Evolutionary conservation across 2,329 filamentous ascomycete species (phyloP).

Genomic region (Akanthomyces lecanii): DNA sequence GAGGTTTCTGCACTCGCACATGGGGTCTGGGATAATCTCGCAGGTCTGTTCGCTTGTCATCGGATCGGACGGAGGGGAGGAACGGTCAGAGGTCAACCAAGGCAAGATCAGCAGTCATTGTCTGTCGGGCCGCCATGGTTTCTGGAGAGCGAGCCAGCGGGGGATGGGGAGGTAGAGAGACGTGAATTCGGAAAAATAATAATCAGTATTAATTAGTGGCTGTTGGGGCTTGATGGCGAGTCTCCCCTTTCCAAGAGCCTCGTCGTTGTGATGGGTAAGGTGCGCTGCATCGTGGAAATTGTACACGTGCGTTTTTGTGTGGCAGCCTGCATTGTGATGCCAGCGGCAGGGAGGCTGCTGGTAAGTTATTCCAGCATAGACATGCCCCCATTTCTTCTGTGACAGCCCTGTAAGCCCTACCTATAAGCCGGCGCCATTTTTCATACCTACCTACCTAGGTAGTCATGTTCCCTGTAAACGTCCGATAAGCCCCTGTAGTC

Average conservation of each 20-base stretch:
- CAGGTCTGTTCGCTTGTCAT: background rate
- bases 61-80: constrained; percentile 3
- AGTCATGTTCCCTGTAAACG: background rate
- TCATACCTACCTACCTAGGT: too few species aligned
- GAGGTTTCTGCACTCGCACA: constrained; percentile 2
- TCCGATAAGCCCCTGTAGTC: background rate
- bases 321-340: background rate
- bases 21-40: background rate
- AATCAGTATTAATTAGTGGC: background rate
- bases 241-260: background rate
- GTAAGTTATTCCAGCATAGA: background rate
- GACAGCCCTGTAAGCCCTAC: constrained; percentile 1
- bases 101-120: constrained; percentile 7
- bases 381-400: background rate
- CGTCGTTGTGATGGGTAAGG: background rate
- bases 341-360: background rate
- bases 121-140: background rate
- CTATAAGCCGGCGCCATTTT: background rate
- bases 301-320: background rate
- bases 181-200: background rate
- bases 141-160: background rate
- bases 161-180: background rate
- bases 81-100: background rate
- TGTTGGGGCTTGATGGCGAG: background rate
- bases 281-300: background rate